Percentiles rank a stretch among this genome's conserved stretches.
Evolutionary conservation across 2,329 filamentous ascomycete genomes (phyloP).

Genomic region (Paradendryphiella salina): DNA sequence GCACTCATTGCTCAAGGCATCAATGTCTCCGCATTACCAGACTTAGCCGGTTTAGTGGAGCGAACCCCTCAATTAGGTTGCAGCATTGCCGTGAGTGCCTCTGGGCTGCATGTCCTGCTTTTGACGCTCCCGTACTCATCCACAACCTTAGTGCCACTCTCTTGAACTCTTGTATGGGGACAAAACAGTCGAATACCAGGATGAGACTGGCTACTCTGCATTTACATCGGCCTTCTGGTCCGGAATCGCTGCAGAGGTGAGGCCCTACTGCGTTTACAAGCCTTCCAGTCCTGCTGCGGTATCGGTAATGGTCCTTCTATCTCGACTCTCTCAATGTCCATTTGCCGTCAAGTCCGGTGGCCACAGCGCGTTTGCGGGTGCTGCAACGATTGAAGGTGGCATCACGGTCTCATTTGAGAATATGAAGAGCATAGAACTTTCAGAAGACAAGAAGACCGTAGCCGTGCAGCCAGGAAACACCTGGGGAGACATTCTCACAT

Average conservation of each 20-base stretch:
- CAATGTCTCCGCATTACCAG: slow-evolving; percentile 16
- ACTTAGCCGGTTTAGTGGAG: slow-evolving; percentile 1
- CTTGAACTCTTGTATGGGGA: slow-evolving; percentile 25
- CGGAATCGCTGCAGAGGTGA: slow-evolving; percentile 19
- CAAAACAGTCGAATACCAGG: slow-evolving; percentile 6
- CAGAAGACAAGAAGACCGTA: slow-evolving; percentile 28
- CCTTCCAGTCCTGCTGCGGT: slow-evolving; percentile 18
- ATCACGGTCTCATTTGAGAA: slow-evolving; percentile 49
- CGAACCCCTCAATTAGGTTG: slow-evolving; percentile 7
- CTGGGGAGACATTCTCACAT: slow-evolving; percentile 39
- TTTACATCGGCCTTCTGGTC: slow-evolving; percentile 30
- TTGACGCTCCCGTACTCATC: neutral
- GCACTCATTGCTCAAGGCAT: slow-evolving; percentile 18
- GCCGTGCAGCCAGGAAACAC: slow-evolving; percentile 38
- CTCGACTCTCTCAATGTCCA: slow-evolving; percentile 28
- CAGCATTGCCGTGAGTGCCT: slow-evolving; percentile 17
- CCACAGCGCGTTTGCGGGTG: slow-evolving; percentile 45
- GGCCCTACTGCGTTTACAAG: slow-evolving; percentile 32
- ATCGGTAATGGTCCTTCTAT: slow-evolving; percentile 16
- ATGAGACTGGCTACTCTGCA: slow-evolving; percentile 11
- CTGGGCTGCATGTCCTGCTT: neutral
- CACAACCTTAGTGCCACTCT: slow-evolving; percentile 22
- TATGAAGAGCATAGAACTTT: slow-evolving; percentile 35
- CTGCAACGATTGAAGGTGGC: slow-evolving; percentile 48
- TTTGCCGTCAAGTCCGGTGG: slow-evolving; percentile 53